Conservation (phyloP, 345 rosid species). For the Geranium brycei region DNA sequence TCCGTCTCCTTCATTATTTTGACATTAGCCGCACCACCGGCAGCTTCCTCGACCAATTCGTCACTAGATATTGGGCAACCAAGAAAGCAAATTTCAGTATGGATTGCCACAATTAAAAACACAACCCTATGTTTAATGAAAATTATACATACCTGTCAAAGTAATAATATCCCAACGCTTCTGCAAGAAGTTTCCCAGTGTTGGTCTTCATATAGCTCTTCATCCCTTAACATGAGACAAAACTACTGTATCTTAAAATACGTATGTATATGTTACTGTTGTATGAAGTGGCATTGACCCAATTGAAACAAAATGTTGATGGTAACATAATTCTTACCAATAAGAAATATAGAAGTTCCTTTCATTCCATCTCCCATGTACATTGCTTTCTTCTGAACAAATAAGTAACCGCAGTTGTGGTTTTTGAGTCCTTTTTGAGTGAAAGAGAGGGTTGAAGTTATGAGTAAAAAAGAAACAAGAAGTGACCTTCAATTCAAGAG, state of each 20-base stretch:
- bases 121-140: neutral
- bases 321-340: neutral
- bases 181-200: neutral
- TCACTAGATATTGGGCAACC: conserved; percentile 5
- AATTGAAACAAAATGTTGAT: neutral
- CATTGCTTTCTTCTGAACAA: neutral
- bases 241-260: no score
- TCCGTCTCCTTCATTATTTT: conserved; percentile 48
- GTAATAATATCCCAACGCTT: neutral
- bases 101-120: neutral
- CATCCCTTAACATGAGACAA: neutral
- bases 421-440: no score
- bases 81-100: neutral
- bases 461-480: neutral
- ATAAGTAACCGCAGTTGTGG: neutral
- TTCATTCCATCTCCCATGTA: neutral
- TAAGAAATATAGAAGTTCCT: neutral
- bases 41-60: conserved; percentile 66
- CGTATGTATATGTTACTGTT: neutral
- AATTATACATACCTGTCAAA: neutral
- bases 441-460: neutral
- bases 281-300: neutral
- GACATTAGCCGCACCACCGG: conserved; percentile 58
- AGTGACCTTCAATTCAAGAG: neutral
- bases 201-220: neutral